A percentile compares a stretch with the other conserved stretches of the same genome.
Evolutionary conservation across 164 flowering plant species (phyloP).

Genomic region (Cinnamomum chago): DNA sequence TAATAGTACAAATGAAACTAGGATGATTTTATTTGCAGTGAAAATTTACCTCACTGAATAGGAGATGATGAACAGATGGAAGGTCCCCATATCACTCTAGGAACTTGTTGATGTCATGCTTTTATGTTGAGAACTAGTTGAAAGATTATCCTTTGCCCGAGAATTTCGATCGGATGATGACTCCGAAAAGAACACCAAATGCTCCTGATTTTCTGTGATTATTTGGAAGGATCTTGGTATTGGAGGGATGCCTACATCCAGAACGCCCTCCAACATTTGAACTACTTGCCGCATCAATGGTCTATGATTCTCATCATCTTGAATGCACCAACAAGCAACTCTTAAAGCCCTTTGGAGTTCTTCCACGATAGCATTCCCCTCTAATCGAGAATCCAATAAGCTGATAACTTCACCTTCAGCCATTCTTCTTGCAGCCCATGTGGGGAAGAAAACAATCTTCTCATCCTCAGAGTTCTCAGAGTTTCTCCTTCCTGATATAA

Average conservation of each 20-base stretch:
- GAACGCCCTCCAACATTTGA: constrained; percentile 33
- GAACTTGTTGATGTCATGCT: not conserved
- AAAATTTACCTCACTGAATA: too few relatives aligned
- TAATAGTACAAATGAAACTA: too few relatives aligned
- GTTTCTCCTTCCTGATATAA: constrained; percentile 34
- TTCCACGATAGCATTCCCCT: constrained; percentile 21
- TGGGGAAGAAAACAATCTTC: constrained; percentile 21
- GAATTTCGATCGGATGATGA: not conserved
- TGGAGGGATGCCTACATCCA: constrained; percentile 29
- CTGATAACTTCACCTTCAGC: constrained; percentile 13
- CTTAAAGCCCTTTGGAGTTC: constrained; percentile 27
- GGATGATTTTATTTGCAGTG: too few relatives aligned
- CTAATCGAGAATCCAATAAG: constrained; percentile 21
- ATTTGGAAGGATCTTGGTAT: constrained; percentile 27
- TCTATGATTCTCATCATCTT: constrained; percentile 26
- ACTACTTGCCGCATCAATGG: constrained; percentile 38
- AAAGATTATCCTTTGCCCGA: not conserved
- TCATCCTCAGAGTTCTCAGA: constrained; percentile 11
- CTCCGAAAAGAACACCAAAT: not conserved
- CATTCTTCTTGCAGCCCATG: constrained; percentile 25
- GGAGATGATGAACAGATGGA: not conserved
- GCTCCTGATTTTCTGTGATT: constrained; percentile 13
- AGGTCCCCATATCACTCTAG: not conserved
- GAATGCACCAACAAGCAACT: constrained; percentile 37
- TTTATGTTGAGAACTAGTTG: not conserved